Evolutionary conservation across 164 flowering plant species (phyloP).

Genomic region (Akebia trifoliata): DNA sequence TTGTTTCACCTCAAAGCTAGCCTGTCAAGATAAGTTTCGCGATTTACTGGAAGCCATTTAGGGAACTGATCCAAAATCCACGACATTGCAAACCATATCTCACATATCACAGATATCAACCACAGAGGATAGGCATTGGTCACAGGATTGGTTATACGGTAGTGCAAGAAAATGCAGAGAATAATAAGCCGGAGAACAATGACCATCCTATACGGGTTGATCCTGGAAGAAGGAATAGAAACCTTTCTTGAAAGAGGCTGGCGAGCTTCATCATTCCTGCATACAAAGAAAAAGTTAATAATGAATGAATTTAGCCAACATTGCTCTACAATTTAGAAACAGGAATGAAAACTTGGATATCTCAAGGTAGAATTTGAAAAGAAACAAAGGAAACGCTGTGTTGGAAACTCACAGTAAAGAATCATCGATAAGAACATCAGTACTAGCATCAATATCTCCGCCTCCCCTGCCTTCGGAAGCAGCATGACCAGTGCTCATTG

Average conservation of each 20-base stretch:
- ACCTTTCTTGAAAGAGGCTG: constrained; percentile 58
- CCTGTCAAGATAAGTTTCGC: constrained; percentile 55
- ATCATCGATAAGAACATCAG: constrained; percentile 32
- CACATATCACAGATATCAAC: constrained; percentile 53
- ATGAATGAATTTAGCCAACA: neutral
- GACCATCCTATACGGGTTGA: constrained; percentile 50
- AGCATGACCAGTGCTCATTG: constrained; percentile 53
- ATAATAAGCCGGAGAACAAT: constrained; percentile 45
- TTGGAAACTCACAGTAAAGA: constrained; percentile 31
- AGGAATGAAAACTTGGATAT: neutral
- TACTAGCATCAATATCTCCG: constrained; percentile 36
- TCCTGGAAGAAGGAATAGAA: constrained; percentile 44
- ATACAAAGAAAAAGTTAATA: neutral
- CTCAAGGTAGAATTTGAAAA: neutral
- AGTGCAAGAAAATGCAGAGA: constrained; percentile 44
- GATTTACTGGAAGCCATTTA: constrained; percentile 48
- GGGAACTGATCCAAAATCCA: constrained; percentile 59
- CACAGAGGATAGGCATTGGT: constrained; percentile 47
- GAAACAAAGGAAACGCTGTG: neutral
- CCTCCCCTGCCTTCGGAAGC: constrained; percentile 71
- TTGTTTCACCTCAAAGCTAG: constrained; percentile 36
- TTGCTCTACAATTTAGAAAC: neutral
- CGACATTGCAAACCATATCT: constrained; percentile 54
- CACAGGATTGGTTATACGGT: constrained; percentile 52
- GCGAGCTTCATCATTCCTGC: constrained; percentile 59